A percentile compares a stretch with the other conserved stretches of the same genome.
Evolutionary conservation across 2,329 filamentous ascomycete species (phyloP).

Genomic region (Botrytis cinerea): DNA sequence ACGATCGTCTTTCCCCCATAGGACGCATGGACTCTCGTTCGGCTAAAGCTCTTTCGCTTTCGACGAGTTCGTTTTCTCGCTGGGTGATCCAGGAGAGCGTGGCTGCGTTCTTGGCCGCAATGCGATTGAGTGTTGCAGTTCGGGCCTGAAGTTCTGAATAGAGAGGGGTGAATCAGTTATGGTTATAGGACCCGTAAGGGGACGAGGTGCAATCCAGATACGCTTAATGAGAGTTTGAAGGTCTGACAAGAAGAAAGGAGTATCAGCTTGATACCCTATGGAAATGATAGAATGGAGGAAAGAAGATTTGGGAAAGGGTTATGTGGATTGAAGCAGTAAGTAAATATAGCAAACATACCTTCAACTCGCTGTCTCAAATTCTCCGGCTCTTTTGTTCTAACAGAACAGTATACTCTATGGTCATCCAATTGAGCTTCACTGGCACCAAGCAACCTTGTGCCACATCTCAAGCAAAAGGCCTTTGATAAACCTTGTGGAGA

Average conservation of each 20-base stretch:
- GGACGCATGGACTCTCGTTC: constrained; percentile 5
- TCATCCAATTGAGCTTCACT: constrained; percentile 13
- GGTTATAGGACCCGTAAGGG: constrained; percentile 5
- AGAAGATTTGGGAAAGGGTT: background rate
- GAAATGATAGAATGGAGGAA: background rate
- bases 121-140: background rate
- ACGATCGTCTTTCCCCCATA: background rate
- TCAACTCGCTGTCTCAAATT: constrained; percentile 7
- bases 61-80: background rate
- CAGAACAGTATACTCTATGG: constrained; percentile 8
- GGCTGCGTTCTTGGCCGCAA: constrained; percentile 18
- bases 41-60: constrained; percentile 2
- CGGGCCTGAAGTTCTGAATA: constrained; percentile 12
- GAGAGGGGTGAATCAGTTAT: background rate
- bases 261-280: constrained; percentile 20
- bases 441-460: constrained; percentile 1
- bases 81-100: background rate
- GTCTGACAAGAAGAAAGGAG: background rate
- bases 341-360: background rate
- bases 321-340: background rate
- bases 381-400: constrained; percentile 16
- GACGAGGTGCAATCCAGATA: constrained; percentile 19
- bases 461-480: constrained; percentile 24
- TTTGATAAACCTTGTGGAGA: constrained; percentile 17
- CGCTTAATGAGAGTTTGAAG: background rate